Percentiles rank a stretch among this genome's conserved stretches.
Evolutionary conservation across 768 basidiomycete species (phyloP).

Genomic region (Solioccasus polychromus): DNA sequence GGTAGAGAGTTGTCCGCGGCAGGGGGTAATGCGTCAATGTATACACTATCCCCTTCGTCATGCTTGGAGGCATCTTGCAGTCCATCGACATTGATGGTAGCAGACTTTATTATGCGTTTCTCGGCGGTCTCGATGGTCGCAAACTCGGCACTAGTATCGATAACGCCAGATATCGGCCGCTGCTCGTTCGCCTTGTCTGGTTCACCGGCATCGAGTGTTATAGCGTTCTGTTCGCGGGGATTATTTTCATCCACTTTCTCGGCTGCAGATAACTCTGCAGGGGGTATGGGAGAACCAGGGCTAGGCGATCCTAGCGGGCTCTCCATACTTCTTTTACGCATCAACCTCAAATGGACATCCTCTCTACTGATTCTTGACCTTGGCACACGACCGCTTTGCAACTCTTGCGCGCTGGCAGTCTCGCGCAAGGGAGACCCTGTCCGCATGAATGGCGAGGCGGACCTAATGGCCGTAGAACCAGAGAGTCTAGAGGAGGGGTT

Average conservation of each 20-base stretch:
- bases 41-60: background rate
- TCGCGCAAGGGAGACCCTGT: slow-evolving; percentile 30
- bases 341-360: slow-evolving; percentile 48
- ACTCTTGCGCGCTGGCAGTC: slow-evolving; percentile 18
- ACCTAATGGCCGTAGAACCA: slow-evolving; percentile 18
- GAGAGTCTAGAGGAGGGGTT: slow-evolving; percentile 14
- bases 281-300: slow-evolving; percentile 8
- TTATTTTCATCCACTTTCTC: background rate
- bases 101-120: slow-evolving; percentile 33
- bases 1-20: background rate
- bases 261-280: background rate
- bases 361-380: slow-evolving; percentile 52
- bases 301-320: slow-evolving; percentile 35
- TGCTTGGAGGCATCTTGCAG: background rate
- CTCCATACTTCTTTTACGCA: slow-evolving; percentile 43
- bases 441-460: slow-evolving; percentile 20
- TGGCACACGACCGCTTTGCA: slow-evolving; percentile 17
- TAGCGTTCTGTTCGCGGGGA: background rate
- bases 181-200: slow-evolving; percentile 26
- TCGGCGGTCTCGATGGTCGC: slow-evolving; percentile 50
- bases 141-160: slow-evolving; percentile 44
- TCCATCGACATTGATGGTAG: background rate
- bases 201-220: slow-evolving; percentile 1
- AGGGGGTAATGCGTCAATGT: background rate
- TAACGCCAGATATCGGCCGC: slow-evolving; percentile 36